Base-by-base conservation (phyloP, 345 rosid species). In the Litchi chinensis region DNA sequence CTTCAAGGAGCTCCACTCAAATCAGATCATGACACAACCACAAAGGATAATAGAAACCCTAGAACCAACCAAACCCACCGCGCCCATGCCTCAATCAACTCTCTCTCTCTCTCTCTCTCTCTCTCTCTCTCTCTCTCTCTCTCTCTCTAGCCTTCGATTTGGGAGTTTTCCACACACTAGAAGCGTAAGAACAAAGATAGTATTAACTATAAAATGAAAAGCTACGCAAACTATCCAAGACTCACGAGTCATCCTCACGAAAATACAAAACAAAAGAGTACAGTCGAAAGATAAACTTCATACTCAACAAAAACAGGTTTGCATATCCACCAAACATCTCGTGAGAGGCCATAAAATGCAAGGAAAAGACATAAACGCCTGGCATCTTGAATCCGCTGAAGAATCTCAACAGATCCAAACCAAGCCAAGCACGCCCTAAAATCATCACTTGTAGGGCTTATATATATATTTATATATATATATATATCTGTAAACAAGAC, bases 1-100 rank as follows among this genome's bases (percentile, higher is more conserved):
- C 93, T 88, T 88, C 66, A 92, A 89, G 92, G 92, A 94, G 97
- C 98, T 94, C 98, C 73, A 88, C 93, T 54, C 44, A 64, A 56
- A 16, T 32, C 41, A 26, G 0, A 28, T 13, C 19, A 15, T 65
- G 22, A 32, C 37, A 8, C 3, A 9, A 62, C 28, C 56, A 50
- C 11, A 10, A 22, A 8, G 10, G 8, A 3, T 9, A 12, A 6
- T 15, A n/a, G 1, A 4, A 26, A 16, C 48, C 48, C 41, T 6
- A 2, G 48, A 10, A 8, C 9, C 13, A 37, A 26, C 6, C 46
- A 22, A 68, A 68, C 43, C 13, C 71, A 68, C 21, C 71, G 10
- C 5, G 7, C 8, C 65, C 65, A 54, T 6, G 10, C 50, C 9
- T 9, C 9, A 62, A 2, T 2, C 32, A 8, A 19, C 10, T 8